Evolutionary conservation across 2,329 filamentous ascomycete genomes (phyloP).

Genomic region (Colletotrichum sp.): DNA sequence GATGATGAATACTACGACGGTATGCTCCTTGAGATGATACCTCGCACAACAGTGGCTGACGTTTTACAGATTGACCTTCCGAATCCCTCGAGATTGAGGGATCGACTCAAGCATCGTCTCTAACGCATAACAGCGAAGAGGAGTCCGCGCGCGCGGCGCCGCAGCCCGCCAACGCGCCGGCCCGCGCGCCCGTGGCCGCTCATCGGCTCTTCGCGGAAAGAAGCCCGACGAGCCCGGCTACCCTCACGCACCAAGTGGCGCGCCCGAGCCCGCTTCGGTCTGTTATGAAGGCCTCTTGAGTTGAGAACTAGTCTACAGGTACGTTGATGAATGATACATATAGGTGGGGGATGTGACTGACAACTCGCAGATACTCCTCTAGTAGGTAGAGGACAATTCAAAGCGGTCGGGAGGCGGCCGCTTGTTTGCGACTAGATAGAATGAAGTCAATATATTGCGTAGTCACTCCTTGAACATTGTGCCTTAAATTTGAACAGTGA

Average conservation of each 20-base stretch:
- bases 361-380: constrained; percentile 3
- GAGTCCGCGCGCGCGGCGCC: constrained; percentile 18
- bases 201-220: constrained; percentile 54
- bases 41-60: neutral
- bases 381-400: constrained; percentile 15
- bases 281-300: constrained; percentile 69
- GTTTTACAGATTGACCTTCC: constrained; percentile 79
- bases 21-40: constrained; percentile 28
- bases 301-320: constrained; percentile 28
- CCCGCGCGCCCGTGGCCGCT: constrained; percentile 44
- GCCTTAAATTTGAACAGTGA: neutral
- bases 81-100: constrained; percentile 92
- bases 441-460: constrained; percentile 18
- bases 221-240: constrained; percentile 48
- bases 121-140: constrained; percentile 35
- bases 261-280: constrained; percentile 72
- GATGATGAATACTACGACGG: constrained; percentile 90
- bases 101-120: constrained; percentile 66
- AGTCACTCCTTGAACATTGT: neutral
- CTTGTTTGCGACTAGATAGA: constrained; percentile 20
- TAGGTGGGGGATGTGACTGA: neutral
- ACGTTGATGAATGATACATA: neutral
- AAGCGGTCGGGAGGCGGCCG: constrained; percentile 19
- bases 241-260: constrained; percentile 53
- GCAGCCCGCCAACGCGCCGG: constrained; percentile 41